phyloP scores from a whole-genome alignment of 176 grass and related monocot genomes.

The Oryza brachyantha region DNA sequence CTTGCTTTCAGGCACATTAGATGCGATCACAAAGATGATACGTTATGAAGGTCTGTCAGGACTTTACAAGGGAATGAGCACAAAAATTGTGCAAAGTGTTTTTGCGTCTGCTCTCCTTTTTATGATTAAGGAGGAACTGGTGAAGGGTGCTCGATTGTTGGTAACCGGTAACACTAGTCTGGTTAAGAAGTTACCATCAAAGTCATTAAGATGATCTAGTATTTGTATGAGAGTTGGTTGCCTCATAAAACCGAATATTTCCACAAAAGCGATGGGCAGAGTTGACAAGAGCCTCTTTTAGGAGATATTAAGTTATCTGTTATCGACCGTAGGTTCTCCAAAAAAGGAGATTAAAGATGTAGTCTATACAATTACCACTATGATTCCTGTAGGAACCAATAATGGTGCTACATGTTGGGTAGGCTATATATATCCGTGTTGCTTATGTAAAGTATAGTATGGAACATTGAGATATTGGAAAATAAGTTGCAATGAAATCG shows the following conservation, averaged over 20 bases:
- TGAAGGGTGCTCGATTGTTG: constrained; percentile 75
- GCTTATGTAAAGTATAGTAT: constrained; percentile 37
- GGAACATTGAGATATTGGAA: neutral
- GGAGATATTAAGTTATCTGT: constrained; percentile 7
- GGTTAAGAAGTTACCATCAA: constrained; percentile 50
- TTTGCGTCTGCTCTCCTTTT: constrained; percentile 95
- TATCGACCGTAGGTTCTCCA: constrained; percentile 5
- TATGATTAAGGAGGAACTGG: constrained; percentile 97
- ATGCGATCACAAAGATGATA: constrained; percentile 81
- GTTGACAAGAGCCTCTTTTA: neutral
- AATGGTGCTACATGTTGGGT: constrained; percentile 24
- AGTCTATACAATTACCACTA: constrained; percentile 11
- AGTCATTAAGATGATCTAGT: constrained; percentile 36
- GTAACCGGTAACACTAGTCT: constrained; percentile 57
- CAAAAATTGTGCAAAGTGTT: constrained; percentile 94
- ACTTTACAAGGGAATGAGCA: constrained; percentile 95
- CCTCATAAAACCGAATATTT: constrained; percentile 1
- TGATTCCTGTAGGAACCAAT: constrained; percentile 12
- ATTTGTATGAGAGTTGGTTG: neutral
- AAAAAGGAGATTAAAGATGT: constrained; percentile 5
- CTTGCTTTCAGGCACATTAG: constrained; percentile 66
- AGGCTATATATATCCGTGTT: constrained; percentile 20
- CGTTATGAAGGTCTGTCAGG: constrained; percentile 67
- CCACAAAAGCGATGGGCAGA: neutral
- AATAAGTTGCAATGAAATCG: constrained; percentile 35